A percentile compares a stretch with the other conserved stretches of the same genome.
phyloP scores from a whole-genome alignment of 257 asterid species.

The Penstemon barbatus region DNA sequence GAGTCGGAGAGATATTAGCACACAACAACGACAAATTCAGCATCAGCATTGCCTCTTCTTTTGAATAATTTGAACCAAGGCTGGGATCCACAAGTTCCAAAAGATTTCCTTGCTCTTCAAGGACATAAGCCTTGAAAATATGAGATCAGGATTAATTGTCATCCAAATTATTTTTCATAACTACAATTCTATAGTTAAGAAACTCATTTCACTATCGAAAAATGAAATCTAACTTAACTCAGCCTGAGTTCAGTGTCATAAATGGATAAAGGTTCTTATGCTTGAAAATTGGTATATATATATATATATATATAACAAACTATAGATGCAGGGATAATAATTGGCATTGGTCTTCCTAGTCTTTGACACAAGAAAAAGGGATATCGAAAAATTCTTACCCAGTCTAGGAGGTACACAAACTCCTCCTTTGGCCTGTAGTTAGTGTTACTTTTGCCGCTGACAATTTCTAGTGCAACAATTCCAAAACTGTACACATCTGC shows the following conservation, averaged over 20 bases:
- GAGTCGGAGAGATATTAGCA: slow-evolving; percentile 74
- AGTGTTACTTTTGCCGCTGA: slow-evolving; percentile 67
- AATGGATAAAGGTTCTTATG: no score
- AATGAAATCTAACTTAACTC: no score
- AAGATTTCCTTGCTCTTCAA: slow-evolving; percentile 82
- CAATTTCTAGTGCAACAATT: slow-evolving; percentile 62
- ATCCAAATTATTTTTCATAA: background rate
- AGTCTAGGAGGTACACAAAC: slow-evolving; percentile 70
- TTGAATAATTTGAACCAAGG: slow-evolving; percentile 55
- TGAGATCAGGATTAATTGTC: background rate
- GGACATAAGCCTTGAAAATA: slow-evolving; percentile 67
- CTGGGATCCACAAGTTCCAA: slow-evolving; percentile 77
- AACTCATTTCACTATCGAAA: no score
- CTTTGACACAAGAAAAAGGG: no score
- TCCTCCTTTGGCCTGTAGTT: slow-evolving; percentile 63
- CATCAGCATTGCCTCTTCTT: slow-evolving; percentile 67
- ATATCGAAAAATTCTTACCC: slow-evolving; percentile 38
- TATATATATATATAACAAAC: no score
- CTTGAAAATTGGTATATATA: no score
- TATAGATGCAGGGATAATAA: no score
- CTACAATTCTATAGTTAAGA: no score
- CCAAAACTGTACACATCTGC: slow-evolving; percentile 84
- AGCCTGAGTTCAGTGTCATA: no score
- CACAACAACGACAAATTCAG: slow-evolving; percentile 62
- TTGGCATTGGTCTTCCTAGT: no score